Base-by-base conservation (phyloP, 331 rosid genomes). In the Spiraea crenata region DNA sequence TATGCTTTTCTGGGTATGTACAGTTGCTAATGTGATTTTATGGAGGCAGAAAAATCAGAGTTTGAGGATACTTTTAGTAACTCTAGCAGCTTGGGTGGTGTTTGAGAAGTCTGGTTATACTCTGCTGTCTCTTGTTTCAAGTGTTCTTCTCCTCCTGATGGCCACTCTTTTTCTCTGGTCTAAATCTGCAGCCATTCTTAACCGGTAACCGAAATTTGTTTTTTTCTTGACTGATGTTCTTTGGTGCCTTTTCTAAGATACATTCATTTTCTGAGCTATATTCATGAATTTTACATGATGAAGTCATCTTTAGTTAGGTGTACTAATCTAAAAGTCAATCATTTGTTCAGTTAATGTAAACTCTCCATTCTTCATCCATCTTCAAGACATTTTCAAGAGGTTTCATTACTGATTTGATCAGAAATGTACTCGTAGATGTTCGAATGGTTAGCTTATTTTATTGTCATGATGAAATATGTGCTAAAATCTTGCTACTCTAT, bases 21-120 rank as follows among this genome's bases (percentile, higher is more conserved):
- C 87, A 91, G 99, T 78, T 77, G 97, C 98, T 70, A 98, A 95
- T 84, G 85, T 89, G 80, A 80, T 91, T 73, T 84, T 91, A 41
- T 95, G 99, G 99, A 83, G 91, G 76, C 77, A 73, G 76, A 91
- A 83, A 86, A 84, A 95, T 87, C 79, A 76, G 48, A 89, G 87
- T 46, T 13, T 81, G 82, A 71, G 86, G 80, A 85, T 95, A 81
- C 72, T 91, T 63, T 48, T 79, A 74, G 77, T 84, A 17, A 76
- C 93, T 54, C 74, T 91, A 63, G 89, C 85, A 52, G 86, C 74
- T 79, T 91, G 97, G 97, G 65, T 91, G 76, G 92, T 95, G 72
- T 95, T 95, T 85, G 98, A 91, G 85, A 85, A 78, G 87, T 91
- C 92, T 82, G 93, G 98, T 71, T 91, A 95, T 73, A 95, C 99